Base-by-base conservation (phyloP, 805 yeast genomes). In the Tetrapisispora taiwanensis region DNA sequence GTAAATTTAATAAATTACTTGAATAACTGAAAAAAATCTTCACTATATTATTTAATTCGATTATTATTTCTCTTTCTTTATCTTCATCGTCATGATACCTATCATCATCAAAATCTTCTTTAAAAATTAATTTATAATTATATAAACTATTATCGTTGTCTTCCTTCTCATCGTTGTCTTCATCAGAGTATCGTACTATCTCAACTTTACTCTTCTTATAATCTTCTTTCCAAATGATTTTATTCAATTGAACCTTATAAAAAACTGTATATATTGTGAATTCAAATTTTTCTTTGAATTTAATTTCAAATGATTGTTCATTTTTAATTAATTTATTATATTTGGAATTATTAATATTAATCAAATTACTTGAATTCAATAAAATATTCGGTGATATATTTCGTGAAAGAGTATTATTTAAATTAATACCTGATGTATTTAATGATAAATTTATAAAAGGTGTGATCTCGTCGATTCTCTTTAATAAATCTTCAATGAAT, bases 161-260 rank as follows among this genome's bases (percentile, higher is more conserved):
- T 10, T n/a, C n/a, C n/a, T 31, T 10, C n/a, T 43, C 41, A 46
- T 49, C 13, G 1, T 42, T 35, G 44, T 50, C 14, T 8, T 15
- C 22, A 13, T 34, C 14, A 14, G 7, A 46, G 2, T 56, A 43
- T 22, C 75, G 56, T 43, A 54, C 52, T 3, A 83, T 52, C 30
- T 60, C 62, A 0, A 77, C 74, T 43, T 59, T 54, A 30, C 74
- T 44, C 76, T 70, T 15, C 86, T 79, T 60, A 69, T 74, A 40
- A 27, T 79, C 79, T 51, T 84, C 94, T 50, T 79, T 81, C 94
- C 94, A 84, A 2, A 75, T 68, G 2, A 84, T 70, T 43, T 74
- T 71, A 15, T 56, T 56, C 7, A 52, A 49, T 56, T 35, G 75
- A 54, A 39, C 72, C 10, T 78, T 75, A 55, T 78, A 78, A 52